phyloP scores from a whole-genome alignment of 2,329 filamentous ascomycete species.

The Cercospora berteroae region DNA sequence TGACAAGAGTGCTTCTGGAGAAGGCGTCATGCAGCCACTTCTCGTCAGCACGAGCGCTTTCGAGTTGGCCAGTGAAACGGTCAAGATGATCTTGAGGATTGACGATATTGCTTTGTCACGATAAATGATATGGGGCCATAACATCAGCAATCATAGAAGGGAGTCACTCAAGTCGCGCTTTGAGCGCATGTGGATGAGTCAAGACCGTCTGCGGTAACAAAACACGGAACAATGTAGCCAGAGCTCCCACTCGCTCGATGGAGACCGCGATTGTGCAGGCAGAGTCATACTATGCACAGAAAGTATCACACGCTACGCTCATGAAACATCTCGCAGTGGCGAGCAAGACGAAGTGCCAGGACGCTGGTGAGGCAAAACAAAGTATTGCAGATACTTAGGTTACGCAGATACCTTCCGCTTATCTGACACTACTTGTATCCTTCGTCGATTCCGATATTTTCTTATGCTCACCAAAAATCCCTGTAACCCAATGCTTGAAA shows the following conservation, averaged over 20 bases:
- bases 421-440: background rate
- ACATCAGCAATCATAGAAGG: background rate
- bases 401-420: background rate
- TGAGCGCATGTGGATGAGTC: background rate
- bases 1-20: conserved; percentile 34
- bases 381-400: background rate
- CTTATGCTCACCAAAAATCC: conserved; percentile 25
- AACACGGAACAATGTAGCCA: background rate
- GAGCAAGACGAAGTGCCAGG: background rate
- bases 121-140: conserved; percentile 13
- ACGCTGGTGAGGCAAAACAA: background rate
- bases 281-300: background rate
- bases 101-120: conserved; percentile 60
- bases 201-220: background rate
- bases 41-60: conserved; percentile 97
- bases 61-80: conserved; percentile 94
- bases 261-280: background rate
- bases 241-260: background rate
- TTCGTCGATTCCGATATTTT: background rate
- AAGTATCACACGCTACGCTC: background rate
- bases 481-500: conserved; percentile 36
- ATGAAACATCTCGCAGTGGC: background rate
- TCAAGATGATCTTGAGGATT: conserved; percentile 85
- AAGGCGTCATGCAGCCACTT: conserved; percentile 84
- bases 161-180: background rate